Base-by-base conservation (phyloP, 345 rosid genomes). In the Punica granatum region DNA sequence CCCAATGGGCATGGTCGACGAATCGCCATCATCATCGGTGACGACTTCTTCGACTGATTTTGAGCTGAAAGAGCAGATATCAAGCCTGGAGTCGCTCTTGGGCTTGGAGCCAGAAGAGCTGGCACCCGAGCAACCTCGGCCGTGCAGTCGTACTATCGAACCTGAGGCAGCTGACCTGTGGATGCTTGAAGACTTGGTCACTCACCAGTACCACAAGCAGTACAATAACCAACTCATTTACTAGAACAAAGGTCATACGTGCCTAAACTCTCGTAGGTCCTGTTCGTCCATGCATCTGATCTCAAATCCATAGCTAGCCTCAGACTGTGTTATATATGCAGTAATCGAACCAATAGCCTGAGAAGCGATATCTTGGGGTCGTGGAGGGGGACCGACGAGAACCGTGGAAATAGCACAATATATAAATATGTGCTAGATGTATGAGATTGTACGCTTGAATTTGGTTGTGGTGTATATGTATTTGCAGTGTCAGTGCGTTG, bases 171-270 rank as follows among this genome's bases (percentile, higher is more conserved):
- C 61, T 10, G 87, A 82, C 71, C 77, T 85, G 21, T 89, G 98
- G 98, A 85, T 82, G 89, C 74, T 89, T 53, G 92, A 84, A 64
- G 88, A 88, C 69, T 69, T 85, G 56, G 79, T 80, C 68, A 70
- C 83, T 13, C 83, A 73, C 58, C 76, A 60, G 61, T 56, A 13
- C 42, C 81, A 72, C 74, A 60, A 69, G 33, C 75, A 62, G 51
- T 58, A n/a, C n/a, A 49, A 23, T 15, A 26, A 66, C 25, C 72
- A 6, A 16, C 18, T 12, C 18, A 0, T 10, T 30, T 26, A 30
- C 61, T 56, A 56, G 34, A 56, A 37, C 41, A 37, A 1, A 56
- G 25, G 33, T 11, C 33, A 6, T 13, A 11, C 13, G 28, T 7
- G 11, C 30, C n/a, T 1, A 51, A 1, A n/a, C n/a, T n/a, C 58